Conservation (phyloP, 2,329 filamentous ascomycete species). For the Neofusicoccum sp. region DNA sequence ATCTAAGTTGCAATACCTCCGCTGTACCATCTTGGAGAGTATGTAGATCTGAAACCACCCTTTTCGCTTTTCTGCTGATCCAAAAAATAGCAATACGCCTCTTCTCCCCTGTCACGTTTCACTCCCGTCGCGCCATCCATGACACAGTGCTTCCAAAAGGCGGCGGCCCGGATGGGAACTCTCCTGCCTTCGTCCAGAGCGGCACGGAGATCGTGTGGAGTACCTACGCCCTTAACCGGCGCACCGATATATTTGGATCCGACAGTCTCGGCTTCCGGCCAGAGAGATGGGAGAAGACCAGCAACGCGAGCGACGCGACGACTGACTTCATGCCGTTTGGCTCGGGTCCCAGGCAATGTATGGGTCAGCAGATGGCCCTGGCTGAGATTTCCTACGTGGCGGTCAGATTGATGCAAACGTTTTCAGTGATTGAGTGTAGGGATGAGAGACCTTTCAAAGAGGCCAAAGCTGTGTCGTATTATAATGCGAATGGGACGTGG, state of each 20-base stretch:
- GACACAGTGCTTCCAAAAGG: slow-evolving; percentile 51
- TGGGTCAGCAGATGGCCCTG: slow-evolving; percentile 31
- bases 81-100: slow-evolving; percentile 43
- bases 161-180: slow-evolving; percentile 51
- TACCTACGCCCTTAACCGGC: slow-evolving; percentile 54
- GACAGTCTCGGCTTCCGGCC: slow-evolving; percentile 53
- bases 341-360: slow-evolving; percentile 39
- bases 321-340: slow-evolving; percentile 42
- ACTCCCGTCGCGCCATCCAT: slow-evolving; percentile 51
- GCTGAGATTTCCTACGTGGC: slow-evolving; percentile 24
- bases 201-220: slow-evolving; percentile 49
- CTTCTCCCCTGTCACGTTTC: slow-evolving; percentile 57
- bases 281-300: slow-evolving; percentile 47
- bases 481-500: too few relatives aligned
- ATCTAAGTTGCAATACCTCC: too few relatives aligned
- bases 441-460: too few relatives aligned
- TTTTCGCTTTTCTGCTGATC: neutral
- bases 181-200: slow-evolving; percentile 54
- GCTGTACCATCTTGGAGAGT: too few relatives aligned
- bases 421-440: slow-evolving; percentile 14
- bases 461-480: too few relatives aligned
- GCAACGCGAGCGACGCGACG: neutral
- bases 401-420: slow-evolving; percentile 23
- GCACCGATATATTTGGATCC: slow-evolving; percentile 50
- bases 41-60: neutral